Base-by-base conservation (phyloP, 805 yeast genomes). In the Ascoidea tarda region DNA sequence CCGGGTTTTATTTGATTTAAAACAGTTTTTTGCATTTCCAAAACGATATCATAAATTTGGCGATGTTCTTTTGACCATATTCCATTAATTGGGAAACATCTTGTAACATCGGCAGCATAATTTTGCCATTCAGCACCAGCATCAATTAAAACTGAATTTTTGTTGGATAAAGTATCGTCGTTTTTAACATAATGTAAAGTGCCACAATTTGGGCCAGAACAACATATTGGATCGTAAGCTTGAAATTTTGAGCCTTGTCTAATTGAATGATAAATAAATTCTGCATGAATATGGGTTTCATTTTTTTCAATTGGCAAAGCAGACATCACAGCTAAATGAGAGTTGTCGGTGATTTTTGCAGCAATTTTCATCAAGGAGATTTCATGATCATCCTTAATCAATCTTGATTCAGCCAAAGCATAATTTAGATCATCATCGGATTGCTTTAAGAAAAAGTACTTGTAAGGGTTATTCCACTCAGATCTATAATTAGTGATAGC, bases 81-180 rank as follows among this genome's bases (percentile, higher is more conserved):
- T 5, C 99, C 99, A 56, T 73, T 77, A 52, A 88, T 80, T 33
- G 99, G 99, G 78, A 89, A 91, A 63, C 95, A 86, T 64, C 99
- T 78, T 14, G 99, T 93, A 47, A 93, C 96, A 65, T 91, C 99
- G 48, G 88, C 75, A 2, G 96, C 90, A 66, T 91, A 91, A 65
- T 87, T 81, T 58, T 79, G 78, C 96, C 97, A 91, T 68, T 91
- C 98, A 2, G 96, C 96, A 53, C 99, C 99, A 6, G 98, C 97
- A 69, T 91, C 99, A 52, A 91, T 82, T 56, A 91, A 75, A 10
- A 91, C 75, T 5, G 90, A 76, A 49, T 77, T 79, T 61, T 79
- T 81, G 16, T 75, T 76, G 8, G 65, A 72, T 54, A 82, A 62
- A 4, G 74, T 69, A 51, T 79, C 83, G 60, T 89, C 93, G 62